Conservation (phyloP, 2,329 filamentous ascomycete species). For the Chaetomiaceae sp. region DNA sequence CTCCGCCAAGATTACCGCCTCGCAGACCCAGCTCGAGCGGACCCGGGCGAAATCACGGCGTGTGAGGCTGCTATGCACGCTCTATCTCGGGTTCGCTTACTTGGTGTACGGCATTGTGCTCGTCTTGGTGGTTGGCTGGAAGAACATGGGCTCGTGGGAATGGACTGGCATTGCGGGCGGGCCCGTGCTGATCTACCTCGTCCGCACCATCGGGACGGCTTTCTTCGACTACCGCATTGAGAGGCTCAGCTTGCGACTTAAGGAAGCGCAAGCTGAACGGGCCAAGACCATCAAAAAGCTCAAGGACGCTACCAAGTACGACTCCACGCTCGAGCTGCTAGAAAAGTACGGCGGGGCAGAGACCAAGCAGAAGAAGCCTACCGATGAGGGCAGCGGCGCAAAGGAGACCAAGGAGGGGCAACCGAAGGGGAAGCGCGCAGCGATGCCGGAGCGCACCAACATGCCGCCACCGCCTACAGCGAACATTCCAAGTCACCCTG, state of each 20-base stretch:
- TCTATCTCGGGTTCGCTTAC: conserved; percentile 88
- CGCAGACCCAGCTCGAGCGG: conserved; percentile 66
- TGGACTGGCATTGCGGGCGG: conserved; percentile 73
- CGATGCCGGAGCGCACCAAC: conserved; percentile 9
- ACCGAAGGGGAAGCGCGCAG: conserved; percentile 13
- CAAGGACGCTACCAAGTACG: conserved; percentile 91
- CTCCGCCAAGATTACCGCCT: conserved; percentile 72
- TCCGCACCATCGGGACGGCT: conserved; percentile 58
- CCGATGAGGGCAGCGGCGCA: conserved; percentile 10
- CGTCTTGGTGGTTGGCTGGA: conserved; percentile 76
- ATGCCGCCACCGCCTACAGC: conserved; percentile 56
- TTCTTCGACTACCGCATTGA: conserved; percentile 81
- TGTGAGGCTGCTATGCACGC: conserved; percentile 76
- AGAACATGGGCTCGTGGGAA: conserved; percentile 69
- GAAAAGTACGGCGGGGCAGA: conserved; percentile 83
- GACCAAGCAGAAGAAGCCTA: conserved; percentile 35
- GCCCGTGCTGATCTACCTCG: conserved; percentile 73
- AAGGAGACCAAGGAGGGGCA: conserved; percentile 27
- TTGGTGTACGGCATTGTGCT: conserved; percentile 79
- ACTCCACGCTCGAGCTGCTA: conserved; percentile 85
- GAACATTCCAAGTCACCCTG: conserved; percentile 47
- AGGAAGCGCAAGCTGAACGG: conserved; percentile 70
- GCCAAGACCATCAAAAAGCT: conserved; percentile 86
- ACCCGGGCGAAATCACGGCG: conserved; percentile 68
- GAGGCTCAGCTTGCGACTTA: conserved; percentile 60